Base-by-base conservation (phyloP, 441 rosid genomes). In the Viola pubescens region DNA sequence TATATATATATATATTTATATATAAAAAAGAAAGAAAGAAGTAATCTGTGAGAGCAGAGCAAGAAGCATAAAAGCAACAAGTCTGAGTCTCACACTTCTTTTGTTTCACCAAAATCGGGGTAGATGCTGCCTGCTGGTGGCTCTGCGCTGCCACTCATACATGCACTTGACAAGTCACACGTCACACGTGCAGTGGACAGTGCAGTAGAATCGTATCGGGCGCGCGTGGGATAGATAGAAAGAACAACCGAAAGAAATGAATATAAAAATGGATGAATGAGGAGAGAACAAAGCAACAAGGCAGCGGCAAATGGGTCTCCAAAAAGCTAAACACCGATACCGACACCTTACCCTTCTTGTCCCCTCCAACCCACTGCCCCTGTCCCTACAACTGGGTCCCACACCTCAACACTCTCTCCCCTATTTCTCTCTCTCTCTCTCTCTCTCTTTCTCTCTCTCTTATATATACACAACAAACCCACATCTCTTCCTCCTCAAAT, bases 261-360 rank as follows among this genome's bases (percentile, higher is more conserved):
- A 1, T 19, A 19, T 19, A 19, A 19, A 19, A 19, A 19, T 19
- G 26, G 26, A 19, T 19, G 26, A 19, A 19, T 19, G 26, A 19
- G 26, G 26, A 19, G 26, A 19, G 26, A 19, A 34, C 10, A 26
- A 50, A 64, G n/a, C n/a, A n/a, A n/a, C n/a, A n/a, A n/a, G n/a
- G n/a, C n/a, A n/a, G n/a, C n/a, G n/a, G 5, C 60, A 71, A 69
- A 3, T 51, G 59, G 81, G 86, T 81, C 80, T 80, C 81, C 67
- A 1, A 61, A 77, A 77, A 64, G 73, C 11, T 54, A 0, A 10
- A 57, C 86, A 81, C 3, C 54, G 67, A 56, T 14, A 6, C 60
- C 38, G 79, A 72, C 76, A 60, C 50, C 48, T 47, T 14, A 26
- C 72, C 44, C 44, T 40, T 57, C 46, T 58, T 56, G 58, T 75